Percentiles rank a stretch among this genome's conserved stretches.
Conservation (phyloP, 2,329 filamentous ascomycete genomes). For the Diaporthe longicolla region DNA sequence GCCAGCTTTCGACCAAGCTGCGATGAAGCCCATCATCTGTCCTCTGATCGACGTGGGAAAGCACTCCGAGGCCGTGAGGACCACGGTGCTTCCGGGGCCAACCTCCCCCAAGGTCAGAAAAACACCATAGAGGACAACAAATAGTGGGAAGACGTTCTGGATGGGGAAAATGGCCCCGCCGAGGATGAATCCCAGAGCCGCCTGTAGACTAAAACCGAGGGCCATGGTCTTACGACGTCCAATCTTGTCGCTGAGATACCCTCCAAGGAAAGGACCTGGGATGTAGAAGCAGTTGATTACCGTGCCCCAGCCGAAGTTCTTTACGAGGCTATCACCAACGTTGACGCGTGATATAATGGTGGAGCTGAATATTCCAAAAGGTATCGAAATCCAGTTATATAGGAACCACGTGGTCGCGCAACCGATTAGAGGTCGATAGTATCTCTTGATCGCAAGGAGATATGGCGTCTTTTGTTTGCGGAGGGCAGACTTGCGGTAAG, state of each 20-base stretch:
- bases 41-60: slow-evolving; percentile 66
- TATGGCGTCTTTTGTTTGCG: slow-evolving; percentile 62
- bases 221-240: slow-evolving; percentile 66
- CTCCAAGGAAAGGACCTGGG: slow-evolving; percentile 63
- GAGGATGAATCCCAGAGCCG: slow-evolving; percentile 63
- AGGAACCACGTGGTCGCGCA: slow-evolving; percentile 65
- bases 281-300: slow-evolving; percentile 67
- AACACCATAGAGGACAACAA: slow-evolving; percentile 65
- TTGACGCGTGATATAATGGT: slow-evolving; percentile 63
- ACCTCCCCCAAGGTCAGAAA: slow-evolving; percentile 65
- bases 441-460: slow-evolving; percentile 60
- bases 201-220: slow-evolving; percentile 61
- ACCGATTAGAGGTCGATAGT: slow-evolving; percentile 65
- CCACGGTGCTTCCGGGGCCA: slow-evolving; percentile 61
- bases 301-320: slow-evolving; percentile 60
- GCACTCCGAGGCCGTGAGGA: slow-evolving; percentile 56
- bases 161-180: slow-evolving; percentile 59
- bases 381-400: slow-evolving; percentile 69
- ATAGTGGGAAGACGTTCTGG: slow-evolving; percentile 62
- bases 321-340: slow-evolving; percentile 54
- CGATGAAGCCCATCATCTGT: slow-evolving; percentile 63
- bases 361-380: slow-evolving; percentile 68
- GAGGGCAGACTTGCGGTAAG: slow-evolving; percentile 62
- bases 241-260: slow-evolving; percentile 62
- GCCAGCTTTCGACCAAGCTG: slow-evolving; percentile 64